These are phyloP conservation scores for Knufia fluminis DNA, from an alignment of 2,329 filamentous ascomycete genomes.

Conservation along the genomic window DNA sequence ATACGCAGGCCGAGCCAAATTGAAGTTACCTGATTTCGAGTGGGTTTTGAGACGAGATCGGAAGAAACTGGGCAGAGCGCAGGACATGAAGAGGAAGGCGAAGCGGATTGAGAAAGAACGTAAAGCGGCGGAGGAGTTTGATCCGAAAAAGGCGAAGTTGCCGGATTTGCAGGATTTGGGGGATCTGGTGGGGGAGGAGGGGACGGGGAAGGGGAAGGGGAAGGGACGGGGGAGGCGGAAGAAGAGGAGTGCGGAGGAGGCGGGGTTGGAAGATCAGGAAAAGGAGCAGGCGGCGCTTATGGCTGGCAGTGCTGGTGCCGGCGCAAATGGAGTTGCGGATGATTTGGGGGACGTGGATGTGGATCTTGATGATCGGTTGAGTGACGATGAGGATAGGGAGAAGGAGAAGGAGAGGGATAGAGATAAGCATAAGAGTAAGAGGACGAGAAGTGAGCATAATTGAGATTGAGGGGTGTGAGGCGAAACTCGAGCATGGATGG, in stretches of 20 bases:
- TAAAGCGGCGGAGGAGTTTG: conserved; percentile 45
- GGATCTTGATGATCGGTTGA: conserved; percentile 6
- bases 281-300: conserved; percentile 6
- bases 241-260: conserved; percentile 20
- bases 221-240: conserved; percentile 20
- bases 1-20: conserved; percentile 83
- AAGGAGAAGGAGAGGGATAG: conserved; percentile 5
- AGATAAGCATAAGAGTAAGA: conserved; percentile 5
- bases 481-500: conserved; percentile 29
- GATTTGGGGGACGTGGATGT: conserved; percentile 7
- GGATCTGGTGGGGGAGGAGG: conserved; percentile 22
- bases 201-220: conserved; percentile 22
- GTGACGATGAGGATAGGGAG: conserved; percentile 5
- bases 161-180: conserved; percentile 21
- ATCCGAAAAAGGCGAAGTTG: conserved; percentile 16
- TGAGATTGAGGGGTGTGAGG: conserved; percentile 27
- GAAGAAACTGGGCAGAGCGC: conserved; percentile 75
- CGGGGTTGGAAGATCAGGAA: background rate
- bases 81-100: conserved; percentile 82
- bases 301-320: conserved; percentile 10
- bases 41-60: conserved; percentile 84
- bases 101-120: conserved; percentile 74
- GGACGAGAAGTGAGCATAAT: conserved; percentile 3
- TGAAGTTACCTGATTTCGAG: conserved; percentile 97
- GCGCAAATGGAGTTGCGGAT: background rate